Base-by-base conservation (phyloP, 768 basidiomycete genomes). In the Hericium rajendrae region DNA sequence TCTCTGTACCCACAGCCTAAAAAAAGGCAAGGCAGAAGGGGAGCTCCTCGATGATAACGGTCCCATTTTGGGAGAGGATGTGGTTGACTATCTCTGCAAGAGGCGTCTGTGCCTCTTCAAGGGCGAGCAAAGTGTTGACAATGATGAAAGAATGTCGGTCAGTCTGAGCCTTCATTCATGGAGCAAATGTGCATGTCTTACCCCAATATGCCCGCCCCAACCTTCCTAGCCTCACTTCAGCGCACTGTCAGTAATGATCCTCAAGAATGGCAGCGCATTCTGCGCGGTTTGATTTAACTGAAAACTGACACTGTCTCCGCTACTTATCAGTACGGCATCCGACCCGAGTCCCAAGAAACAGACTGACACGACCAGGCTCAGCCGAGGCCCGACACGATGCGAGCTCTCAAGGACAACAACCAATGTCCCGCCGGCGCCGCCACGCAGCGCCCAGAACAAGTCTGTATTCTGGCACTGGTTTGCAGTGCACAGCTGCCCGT, bases 41-140 rank as follows among this genome's bases (percentile, higher is more conserved):
- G 8, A 71, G 51, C 41, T 66, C 65, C 58, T 71, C 65, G 53
- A 75, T 62, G 12, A 66, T 54, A 16, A 62, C 66, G 5, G 66
- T 65, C 11, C 71, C 72, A 38, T 65, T 65, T 20, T 69, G 68
- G 4, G 65, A 56, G 0, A 57, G 28, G n/a, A 65, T 65, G 57
- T 66, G 72, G 54, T 70, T 67, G 10, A 64, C 53, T 15, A 69
- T 61, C 4, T 57, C 51, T 54, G 66, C 68, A 69, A 79, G 70
- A 37, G 78, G 78, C 28, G 46, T 62, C 18, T 68, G 63, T 1
- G 78, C 77, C 6, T 73, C 71, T 1, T 65, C 68, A 38, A 67
- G 64, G 37, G 60, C 67, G 0, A 76, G 62, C 16, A 69, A 70
- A 9, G 79, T 79, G 55, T 75, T 81, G n/a, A 80, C 69, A 54